Conservation (phyloP, 192 early-diverging fungal genomes). For the Coemansia sp. region DNA sequence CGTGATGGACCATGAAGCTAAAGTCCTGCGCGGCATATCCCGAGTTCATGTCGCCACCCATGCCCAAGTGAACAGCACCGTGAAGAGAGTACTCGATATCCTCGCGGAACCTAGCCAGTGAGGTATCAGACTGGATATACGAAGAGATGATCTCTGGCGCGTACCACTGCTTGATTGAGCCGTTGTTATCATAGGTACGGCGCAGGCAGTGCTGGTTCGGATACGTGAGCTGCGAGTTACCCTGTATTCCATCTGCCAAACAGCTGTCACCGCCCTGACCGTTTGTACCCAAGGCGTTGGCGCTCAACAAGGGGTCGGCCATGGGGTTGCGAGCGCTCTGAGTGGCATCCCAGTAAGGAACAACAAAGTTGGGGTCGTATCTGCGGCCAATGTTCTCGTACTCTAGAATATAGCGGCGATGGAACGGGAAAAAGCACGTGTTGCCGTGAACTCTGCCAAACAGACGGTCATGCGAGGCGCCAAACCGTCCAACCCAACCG, state of each 20-base stretch:
- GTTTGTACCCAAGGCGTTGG: constrained; percentile 35
- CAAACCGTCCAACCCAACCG: constrained; percentile 39
- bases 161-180: constrained; percentile 41
- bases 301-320: constrained; percentile 30
- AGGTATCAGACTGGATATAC: constrained; percentile 39
- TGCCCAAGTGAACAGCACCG: constrained; percentile 47
- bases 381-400: constrained; percentile 45
- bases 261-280: constrained; percentile 34
- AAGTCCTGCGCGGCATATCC: constrained; percentile 56
- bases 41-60: constrained; percentile 55
- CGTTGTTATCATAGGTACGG: constrained; percentile 41
- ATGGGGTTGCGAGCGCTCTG: constrained; percentile 46
- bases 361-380: constrained; percentile 48
- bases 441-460: constrained; percentile 49
- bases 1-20: constrained; percentile 58
- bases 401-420: constrained; percentile 55
- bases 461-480: constrained; percentile 44
- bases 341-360: constrained; percentile 58
- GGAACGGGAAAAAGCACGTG: constrained; percentile 56
- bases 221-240: constrained; percentile 48
- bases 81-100: constrained; percentile 57
- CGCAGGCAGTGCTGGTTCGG: constrained; percentile 53
- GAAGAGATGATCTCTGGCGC: constrained; percentile 52
- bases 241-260: constrained; percentile 44
- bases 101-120: constrained; percentile 51